Conservation (phyloP, 306 rosid species). For the Vigna mungo region DNA sequence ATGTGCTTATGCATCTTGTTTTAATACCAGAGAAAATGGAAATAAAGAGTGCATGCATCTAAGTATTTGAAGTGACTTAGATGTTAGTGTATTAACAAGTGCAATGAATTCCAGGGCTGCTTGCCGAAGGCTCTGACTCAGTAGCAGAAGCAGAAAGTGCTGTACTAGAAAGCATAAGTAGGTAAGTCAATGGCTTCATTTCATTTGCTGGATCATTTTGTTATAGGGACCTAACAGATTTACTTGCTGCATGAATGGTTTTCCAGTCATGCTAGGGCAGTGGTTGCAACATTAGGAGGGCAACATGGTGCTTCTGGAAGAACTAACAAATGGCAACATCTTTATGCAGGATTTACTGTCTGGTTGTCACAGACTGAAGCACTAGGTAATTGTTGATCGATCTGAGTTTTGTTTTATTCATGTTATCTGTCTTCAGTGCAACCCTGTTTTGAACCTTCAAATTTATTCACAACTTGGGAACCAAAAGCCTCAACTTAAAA, state of each 20-base stretch:
- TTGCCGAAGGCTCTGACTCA: constrained; percentile 75
- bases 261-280: constrained; percentile 80
- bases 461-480: constrained; percentile 18
- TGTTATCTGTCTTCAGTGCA: constrained; percentile 21
- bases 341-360: constrained; percentile 84
- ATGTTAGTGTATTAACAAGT: constrained; percentile 51
- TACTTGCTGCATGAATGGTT: constrained; percentile 40
- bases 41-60: constrained; percentile 14
- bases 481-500: constrained; percentile 9
- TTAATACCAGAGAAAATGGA: constrained; percentile 5
- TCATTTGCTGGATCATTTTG: constrained; percentile 3
- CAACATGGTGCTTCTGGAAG: constrained; percentile 71
- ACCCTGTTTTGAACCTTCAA: constrained; percentile 41
- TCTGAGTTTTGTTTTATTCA: constrained; percentile 11
- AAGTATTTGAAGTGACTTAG: constrained; percentile 41
- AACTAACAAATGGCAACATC: constrained; percentile 80
- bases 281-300: constrained; percentile 82
- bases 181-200: constrained; percentile 55
- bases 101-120: constrained; percentile 74
- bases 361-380: constrained; percentile 94
- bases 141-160: constrained; percentile 82
- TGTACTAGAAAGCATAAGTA: constrained; percentile 86
- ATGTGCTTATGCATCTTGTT: constrained; percentile 24
- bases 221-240: constrained; percentile 9
- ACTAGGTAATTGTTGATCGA: constrained; percentile 51